Evolutionary conservation across 345 rosid species (phyloP).

Genomic region (Linum tenue): DNA sequence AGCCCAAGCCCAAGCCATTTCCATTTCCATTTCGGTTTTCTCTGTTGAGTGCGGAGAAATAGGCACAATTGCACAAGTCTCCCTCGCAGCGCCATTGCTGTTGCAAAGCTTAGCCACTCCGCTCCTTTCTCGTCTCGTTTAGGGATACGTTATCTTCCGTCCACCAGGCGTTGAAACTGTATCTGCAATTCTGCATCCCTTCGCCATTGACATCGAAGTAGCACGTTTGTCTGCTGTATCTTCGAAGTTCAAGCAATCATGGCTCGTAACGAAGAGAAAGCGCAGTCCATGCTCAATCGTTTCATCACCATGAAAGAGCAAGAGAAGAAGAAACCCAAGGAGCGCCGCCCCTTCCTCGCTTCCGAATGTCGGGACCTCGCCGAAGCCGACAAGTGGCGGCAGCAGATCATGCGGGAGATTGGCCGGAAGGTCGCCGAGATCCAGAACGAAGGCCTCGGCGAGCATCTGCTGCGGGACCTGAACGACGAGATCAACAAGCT

Average conservation of each 20-base stretch:
- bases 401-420: constrained; percentile 82
- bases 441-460: constrained; percentile 92
- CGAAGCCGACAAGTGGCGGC: constrained; percentile 91
- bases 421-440: constrained; percentile 88
- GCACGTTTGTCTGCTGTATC: not conserved
- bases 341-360: constrained; percentile 85
- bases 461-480: constrained; percentile 78
- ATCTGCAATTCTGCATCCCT: too few species aligned
- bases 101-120: too few species aligned
- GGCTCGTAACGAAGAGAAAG: constrained; percentile 98
- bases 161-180: too few species aligned
- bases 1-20: too few species aligned
- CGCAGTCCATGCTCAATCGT: constrained; percentile 94
- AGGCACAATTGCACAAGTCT: too few species aligned
- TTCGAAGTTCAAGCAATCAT: constrained; percentile 25
- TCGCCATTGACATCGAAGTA: too few species aligned
- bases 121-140: too few species aligned
- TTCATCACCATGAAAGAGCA: constrained; percentile 58
- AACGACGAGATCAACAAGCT: constrained; percentile 96
- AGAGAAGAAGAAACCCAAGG: constrained; percentile 86
- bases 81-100: too few species aligned
- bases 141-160: too few species aligned
- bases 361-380: constrained; percentile 87
- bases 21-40: too few species aligned
- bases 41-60: too few species aligned